A percentile compares a stretch with the other conserved stretches of the same genome.
phyloP scores from a whole-genome alignment of 2,329 filamentous ascomycete genomes.

The Stachybotrys chlorohalonatus region DNA sequence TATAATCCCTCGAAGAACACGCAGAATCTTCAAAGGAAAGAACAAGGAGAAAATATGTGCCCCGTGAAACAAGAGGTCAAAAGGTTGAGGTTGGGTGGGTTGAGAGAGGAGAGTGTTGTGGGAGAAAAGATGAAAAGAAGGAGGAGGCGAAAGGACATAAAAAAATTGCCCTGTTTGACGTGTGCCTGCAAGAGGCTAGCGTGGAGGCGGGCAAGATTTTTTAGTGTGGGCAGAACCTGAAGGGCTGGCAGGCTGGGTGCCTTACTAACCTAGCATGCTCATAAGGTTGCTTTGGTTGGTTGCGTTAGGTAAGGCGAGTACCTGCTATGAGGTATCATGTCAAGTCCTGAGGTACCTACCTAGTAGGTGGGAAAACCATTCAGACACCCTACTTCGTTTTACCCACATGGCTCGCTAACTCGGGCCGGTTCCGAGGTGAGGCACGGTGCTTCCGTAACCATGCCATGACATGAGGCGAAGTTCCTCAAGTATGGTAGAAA shows the following conservation, averaged over 20 bases:
- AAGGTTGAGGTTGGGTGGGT: constrained; percentile 18
- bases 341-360: too few relatives aligned
- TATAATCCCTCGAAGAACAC: constrained; percentile 31
- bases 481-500: background rate
- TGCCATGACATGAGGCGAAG: background rate
- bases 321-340: too few relatives aligned
- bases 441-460: background rate
- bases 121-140: constrained; percentile 23
- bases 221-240: constrained; percentile 5
- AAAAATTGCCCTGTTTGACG: constrained; percentile 22
- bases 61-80: constrained; percentile 20
- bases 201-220: constrained; percentile 13
- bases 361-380: too few relatives aligned
- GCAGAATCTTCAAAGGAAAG: constrained; percentile 38
- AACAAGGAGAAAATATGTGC: constrained; percentile 29
- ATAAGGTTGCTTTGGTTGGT: too few relatives aligned
- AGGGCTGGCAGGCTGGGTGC: background rate
- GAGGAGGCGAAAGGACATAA: constrained; percentile 14
- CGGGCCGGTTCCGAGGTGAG: background rate
- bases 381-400: background rate
- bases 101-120: constrained; percentile 20
- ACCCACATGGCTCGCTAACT: background rate
- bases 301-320: too few relatives aligned
- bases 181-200: constrained; percentile 22
- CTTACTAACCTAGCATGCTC: background rate